These are phyloP conservation scores for Neurospora intermedia DNA, from an alignment of 495 filamentous ascomycete genomes.

Conservation along the genomic window DNA sequence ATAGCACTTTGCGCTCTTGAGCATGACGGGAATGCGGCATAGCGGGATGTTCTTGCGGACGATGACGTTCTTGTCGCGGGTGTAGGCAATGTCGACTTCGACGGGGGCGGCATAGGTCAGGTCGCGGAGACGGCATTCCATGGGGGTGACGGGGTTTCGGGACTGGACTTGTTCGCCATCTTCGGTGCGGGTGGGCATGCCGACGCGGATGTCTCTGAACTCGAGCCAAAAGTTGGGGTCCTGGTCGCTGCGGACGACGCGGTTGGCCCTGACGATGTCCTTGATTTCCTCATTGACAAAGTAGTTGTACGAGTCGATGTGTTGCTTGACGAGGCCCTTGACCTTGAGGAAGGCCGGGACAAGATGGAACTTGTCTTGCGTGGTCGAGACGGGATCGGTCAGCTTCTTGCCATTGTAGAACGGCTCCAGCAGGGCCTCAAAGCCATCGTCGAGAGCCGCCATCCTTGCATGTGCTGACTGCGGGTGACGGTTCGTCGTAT, in stretches of 20 bases:
- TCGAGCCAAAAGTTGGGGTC: constrained; percentile 79
- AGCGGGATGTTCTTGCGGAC: constrained; percentile 62
- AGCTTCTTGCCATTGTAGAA: constrained; percentile 93
- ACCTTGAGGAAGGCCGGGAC: constrained; percentile 94
- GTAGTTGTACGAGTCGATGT: constrained; percentile 91
- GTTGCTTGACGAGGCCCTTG: constrained; percentile 64
- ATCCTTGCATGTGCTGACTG: constrained; percentile 21
- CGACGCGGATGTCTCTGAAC: constrained; percentile 81
- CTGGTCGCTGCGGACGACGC: constrained; percentile 74
- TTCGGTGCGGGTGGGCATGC: constrained; percentile 64
- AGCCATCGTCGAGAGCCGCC: constrained; percentile 43
- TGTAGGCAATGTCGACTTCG: constrained; percentile 77
- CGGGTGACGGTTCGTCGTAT: background rate
- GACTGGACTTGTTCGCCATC: constrained; percentile 45
- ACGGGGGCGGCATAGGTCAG: constrained; percentile 93
- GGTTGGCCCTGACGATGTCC: constrained; percentile 86
- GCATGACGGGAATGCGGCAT: constrained; percentile 90
- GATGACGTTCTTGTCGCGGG: constrained; percentile 61
- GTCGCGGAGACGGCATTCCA: constrained; percentile 91
- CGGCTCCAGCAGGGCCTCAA: constrained; percentile 83
- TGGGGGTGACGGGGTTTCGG: constrained; percentile 63
- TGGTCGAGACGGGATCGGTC: constrained; percentile 90
- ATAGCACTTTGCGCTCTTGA: constrained; percentile 86
- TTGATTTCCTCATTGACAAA: constrained; percentile 93
- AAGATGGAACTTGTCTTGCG: constrained; percentile 87